Evolutionary conservation across 768 basidiomycete genomes (phyloP).

Genomic region (Rossbeevera mucosa): DNA sequence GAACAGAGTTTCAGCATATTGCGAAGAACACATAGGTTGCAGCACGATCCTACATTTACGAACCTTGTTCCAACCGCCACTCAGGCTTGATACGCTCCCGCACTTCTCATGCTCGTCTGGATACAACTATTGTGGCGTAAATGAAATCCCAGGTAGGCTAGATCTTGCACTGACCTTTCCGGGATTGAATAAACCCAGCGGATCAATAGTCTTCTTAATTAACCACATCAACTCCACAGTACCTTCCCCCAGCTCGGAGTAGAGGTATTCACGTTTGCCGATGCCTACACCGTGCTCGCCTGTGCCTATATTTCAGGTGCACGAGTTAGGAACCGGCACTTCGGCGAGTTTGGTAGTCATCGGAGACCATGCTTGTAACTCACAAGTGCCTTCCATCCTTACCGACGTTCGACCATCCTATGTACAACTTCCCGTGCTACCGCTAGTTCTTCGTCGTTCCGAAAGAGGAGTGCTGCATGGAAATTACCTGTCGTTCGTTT

Average conservation of each 20-base stretch:
- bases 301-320: conserved; percentile 41
- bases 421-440: conserved; percentile 44
- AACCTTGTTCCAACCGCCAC: background rate
- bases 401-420: conserved; percentile 63
- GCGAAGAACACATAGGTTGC: background rate
- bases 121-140: conserved; percentile 4
- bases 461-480: conserved; percentile 56
- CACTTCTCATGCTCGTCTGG: conserved; percentile 20
- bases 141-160: background rate
- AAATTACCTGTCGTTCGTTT: conserved; percentile 38
- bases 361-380: conserved; percentile 12
- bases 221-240: conserved; percentile 83
- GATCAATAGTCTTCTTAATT: conserved; percentile 73
- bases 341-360: background rate
- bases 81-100: background rate
- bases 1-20: too few relatives aligned
- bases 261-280: conserved; percentile 76
- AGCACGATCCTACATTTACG: background rate
- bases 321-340: background rate
- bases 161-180: conserved; percentile 57
- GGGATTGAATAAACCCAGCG: conserved; percentile 74
- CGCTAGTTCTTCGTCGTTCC: conserved; percentile 48
- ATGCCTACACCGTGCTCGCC: conserved; percentile 88
- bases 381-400: conserved; percentile 69
- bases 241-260: conserved; percentile 74